A percentile compares a stretch with the other conserved stretches of the same genome.
Evolutionary conservation across 768 basidiomycete species (phyloP).

Genomic region (Rhodotorula taiwanensis): DNA sequence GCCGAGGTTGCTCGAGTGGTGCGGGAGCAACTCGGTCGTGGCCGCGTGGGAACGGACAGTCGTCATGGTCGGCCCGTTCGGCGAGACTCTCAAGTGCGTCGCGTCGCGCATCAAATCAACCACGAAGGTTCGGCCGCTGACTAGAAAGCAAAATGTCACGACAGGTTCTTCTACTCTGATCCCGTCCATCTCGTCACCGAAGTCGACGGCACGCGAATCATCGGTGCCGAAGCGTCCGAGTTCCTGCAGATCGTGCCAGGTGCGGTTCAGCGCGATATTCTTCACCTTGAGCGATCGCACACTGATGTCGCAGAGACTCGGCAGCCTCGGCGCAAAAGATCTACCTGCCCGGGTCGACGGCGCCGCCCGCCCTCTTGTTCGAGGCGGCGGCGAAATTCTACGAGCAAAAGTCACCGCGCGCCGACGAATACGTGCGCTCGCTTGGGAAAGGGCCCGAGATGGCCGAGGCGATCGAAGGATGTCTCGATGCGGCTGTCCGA

Average conservation of each 20-base stretch:
- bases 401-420: slow-evolving; percentile 67
- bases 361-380: slow-evolving; percentile 81
- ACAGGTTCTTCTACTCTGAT: slow-evolving; percentile 72
- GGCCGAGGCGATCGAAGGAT: slow-evolving; percentile 77
- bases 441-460: slow-evolving; percentile 69
- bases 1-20: slow-evolving; percentile 75
- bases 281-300: neutral
- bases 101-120: slow-evolving; percentile 9
- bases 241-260: slow-evolving; percentile 90
- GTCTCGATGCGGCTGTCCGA: slow-evolving; percentile 84
- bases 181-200: slow-evolving; percentile 74
- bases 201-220: slow-evolving; percentile 77
- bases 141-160: too few species aligned
- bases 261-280: slow-evolving; percentile 46
- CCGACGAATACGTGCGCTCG: slow-evolving; percentile 82
- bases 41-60: slow-evolving; percentile 72
- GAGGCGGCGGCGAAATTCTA: slow-evolving; percentile 87
- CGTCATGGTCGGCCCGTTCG: slow-evolving; percentile 84
- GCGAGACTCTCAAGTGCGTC: slow-evolving; percentile 72
- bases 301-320: neutral
- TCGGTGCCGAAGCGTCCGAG: slow-evolving; percentile 70
- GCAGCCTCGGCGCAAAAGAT: slow-evolving; percentile 70
- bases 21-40: slow-evolving; percentile 88
- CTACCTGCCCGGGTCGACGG: slow-evolving; percentile 85
- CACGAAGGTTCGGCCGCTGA: too few species aligned